Base-by-base conservation (phyloP, 2,329 filamentous ascomycete species). In the Exophiala lecanii-corni region DNA sequence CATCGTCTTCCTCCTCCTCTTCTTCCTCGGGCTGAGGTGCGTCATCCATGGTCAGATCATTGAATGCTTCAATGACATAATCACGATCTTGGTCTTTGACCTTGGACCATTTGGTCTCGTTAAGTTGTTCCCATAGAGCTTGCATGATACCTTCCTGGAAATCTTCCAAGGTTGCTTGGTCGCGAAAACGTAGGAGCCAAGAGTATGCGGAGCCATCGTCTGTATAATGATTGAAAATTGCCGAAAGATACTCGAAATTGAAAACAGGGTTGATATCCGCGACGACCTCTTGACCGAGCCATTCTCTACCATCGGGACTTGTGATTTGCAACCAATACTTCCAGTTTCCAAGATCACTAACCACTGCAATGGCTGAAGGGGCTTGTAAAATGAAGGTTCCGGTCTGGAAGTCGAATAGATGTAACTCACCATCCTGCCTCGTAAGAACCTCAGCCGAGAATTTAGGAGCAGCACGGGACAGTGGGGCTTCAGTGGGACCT, bases 181-280 rank as follows among this genome's bases (percentile, higher is more conserved):
- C 85, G 57, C 84, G 87, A 71, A 98, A 98, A 10, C 89, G 82
- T 25, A 98, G 71, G 10, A 98, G 76, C 91, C 92, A 98, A 1
- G 92, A 98, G 63, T 89, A 94, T 3, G 92, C 91, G 2, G 85
- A 86, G 2, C 89, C 88, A 64, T 96, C 87, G 25, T 82, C 76
- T 10, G 84, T 78, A 62, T 95, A 97, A 62, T 96, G 89, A 59
- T 98, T 98, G 76, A 98, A 98, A 59, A 98, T 96, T 63, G 97
- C 97, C 0, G 91, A 97, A n/a, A 95, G 74, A 58, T 91, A 97
- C 64, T 98, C 92, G 55, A 96, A 97, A 68, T 97, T 97, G 73
- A 97, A 98, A 15, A 98, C 89, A 0, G 92, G 92, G 57, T 97
- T 97, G 65, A 97, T 88, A 56, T 98, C 92, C 5, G 87, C 84